Conservation (phyloP, 306 rosid species). For the Albizia julibrissin region DNA sequence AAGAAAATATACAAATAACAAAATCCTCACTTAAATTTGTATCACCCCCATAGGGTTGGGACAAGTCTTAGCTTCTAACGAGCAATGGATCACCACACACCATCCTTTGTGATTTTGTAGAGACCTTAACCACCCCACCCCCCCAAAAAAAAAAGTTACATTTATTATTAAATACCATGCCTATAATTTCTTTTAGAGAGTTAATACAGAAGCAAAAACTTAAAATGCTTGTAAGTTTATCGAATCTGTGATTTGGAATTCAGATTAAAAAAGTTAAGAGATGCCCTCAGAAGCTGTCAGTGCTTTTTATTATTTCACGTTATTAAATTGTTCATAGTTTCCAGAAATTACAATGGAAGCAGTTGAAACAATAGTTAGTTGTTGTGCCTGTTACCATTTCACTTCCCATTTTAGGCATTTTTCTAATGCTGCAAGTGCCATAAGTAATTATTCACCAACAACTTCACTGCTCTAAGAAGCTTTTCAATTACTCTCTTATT, state of each 20-base stretch:
- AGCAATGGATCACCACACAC: background rate
- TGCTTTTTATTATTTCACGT: background rate
- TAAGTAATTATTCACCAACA: background rate
- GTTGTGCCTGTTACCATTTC: background rate
- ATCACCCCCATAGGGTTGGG: background rate
- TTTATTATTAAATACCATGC: conserved; percentile 15
- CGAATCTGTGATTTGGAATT: background rate
- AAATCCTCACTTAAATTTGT: background rate
- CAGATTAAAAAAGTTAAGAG: background rate
- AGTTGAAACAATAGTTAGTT: conserved; percentile 7
- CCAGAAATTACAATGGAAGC: background rate
- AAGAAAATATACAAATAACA: conserved; percentile 11
- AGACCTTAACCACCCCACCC: background rate
- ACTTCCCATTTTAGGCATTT: conserved; percentile 4
- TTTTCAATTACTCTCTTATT: background rate
- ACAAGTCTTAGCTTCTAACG: background rate
- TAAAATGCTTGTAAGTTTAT: conserved; percentile 15
- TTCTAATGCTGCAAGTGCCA: background rate
- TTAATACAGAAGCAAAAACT: conserved; percentile 1
- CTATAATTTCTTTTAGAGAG: background rate
- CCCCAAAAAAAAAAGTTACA: background rate
- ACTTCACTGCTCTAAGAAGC: background rate
- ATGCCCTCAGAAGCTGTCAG: background rate
- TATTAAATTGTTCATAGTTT: background rate
- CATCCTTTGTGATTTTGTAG: background rate